Base-by-base conservation (phyloP, 2,329 filamentous ascomycete genomes). In the Pseudofabraea citricarpa region DNA sequence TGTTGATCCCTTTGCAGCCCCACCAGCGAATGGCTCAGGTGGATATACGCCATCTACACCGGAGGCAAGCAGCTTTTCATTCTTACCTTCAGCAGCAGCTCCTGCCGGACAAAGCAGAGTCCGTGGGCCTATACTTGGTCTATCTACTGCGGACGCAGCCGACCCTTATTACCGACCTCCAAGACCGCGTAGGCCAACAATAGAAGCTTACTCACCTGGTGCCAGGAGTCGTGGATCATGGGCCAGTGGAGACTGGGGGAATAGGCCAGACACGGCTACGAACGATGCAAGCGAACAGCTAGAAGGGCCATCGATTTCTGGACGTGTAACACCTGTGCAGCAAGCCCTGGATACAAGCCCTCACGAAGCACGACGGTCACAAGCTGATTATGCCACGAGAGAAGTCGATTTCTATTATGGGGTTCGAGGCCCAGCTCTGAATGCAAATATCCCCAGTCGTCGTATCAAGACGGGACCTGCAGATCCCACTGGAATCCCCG, bases 341-440 rank as follows among this genome's bases (percentile, higher is more conserved):
- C 62, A 67, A n/a, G 29, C 48, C 5, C 27, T 54, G 12, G 57
- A 61, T 32, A 53, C 50, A 6, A 53, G 45, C 29, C 44, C 50
- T 12, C 41, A 48, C 12, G 56, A 61, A 15, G 45, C 52, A 6
- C 48, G 51, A 23, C 51, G 57, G 26, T 54, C 72, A 2, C 82
- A 79, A 18, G 75, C 81, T 36, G 91, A 98, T 59, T 97, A 97
- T 60, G 85, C 90, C 2, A 93, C 91, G 1, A 84, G 93, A 44
- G 93, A 98, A 64, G 89, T 94, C 0, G 93, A 98, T 63, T 95
- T 95, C 57, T 97, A 97, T 66, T 97, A 98, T 57, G 87, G 90
- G 8, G 86, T 95, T 15, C 81, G 93, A 24, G 93, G 93, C 0
- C 88, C 90, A 16, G 89, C 91, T 1, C 69, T 97, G 10, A 90